phyloP scores from a whole-genome alignment of 805 yeast genomes.

The Yarrowia keelungensis region DNA sequence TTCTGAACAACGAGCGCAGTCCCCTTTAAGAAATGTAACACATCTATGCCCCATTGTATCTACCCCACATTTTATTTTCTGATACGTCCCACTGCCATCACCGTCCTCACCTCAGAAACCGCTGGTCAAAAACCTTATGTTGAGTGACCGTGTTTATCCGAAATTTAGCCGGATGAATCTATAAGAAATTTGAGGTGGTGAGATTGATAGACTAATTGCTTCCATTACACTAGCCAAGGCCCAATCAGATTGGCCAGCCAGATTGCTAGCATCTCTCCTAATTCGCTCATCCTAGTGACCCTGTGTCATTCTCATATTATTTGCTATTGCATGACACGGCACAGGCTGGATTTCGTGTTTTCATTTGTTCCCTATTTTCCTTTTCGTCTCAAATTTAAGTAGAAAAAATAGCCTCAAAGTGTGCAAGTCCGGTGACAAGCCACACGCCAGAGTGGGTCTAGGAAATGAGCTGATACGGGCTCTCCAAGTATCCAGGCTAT shows the following conservation, averaged over 20 bases:
- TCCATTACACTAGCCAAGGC: too few species aligned
- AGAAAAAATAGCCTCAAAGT: conserved; percentile 11
- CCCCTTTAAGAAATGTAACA: not conserved
- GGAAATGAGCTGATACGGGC: too few species aligned
- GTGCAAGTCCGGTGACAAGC: conserved; percentile 6
- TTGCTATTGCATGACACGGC: conserved; percentile 16
- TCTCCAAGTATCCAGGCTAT: too few species aligned
- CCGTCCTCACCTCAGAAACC: not conserved
- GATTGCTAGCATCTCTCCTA: too few species aligned
- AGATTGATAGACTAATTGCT: too few species aligned
- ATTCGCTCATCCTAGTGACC: too few species aligned
- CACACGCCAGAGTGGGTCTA: not conserved
- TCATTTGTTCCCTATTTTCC: not conserved
- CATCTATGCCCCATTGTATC: too few species aligned
- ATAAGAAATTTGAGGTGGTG: too few species aligned
- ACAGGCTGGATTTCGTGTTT: conserved; percentile 11
- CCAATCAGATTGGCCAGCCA: too few species aligned
- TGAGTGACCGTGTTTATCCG: not conserved
- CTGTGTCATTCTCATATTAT: not conserved
- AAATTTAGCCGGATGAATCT: conserved; percentile 14
- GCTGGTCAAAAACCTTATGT: conserved; percentile 4
- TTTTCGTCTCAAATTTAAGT: not conserved
- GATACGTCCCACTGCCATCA: too few species aligned
- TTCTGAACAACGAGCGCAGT: not conserved
- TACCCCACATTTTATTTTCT: too few species aligned